These are phyloP conservation scores for Pseudodiploospora longispora DNA, from an alignment of 2,329 filamentous ascomycete genomes.

Conservation along the genomic window DNA sequence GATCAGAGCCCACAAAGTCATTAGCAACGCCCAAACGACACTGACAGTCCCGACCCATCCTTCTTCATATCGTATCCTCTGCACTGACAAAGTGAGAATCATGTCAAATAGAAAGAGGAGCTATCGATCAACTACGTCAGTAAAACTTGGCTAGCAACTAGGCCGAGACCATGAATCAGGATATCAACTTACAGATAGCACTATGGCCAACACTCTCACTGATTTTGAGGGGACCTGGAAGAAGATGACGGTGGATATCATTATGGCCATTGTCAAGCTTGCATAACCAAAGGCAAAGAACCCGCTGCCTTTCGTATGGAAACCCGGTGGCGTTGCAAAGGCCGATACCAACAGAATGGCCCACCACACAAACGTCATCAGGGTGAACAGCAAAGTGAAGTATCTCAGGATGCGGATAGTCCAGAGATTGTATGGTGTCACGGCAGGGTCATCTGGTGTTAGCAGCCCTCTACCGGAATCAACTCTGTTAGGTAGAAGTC, in stretches of 20 bases:
- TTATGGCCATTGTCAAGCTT: slow-evolving; percentile 66
- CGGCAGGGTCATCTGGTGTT: slow-evolving; percentile 36
- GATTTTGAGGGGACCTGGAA: slow-evolving; percentile 77
- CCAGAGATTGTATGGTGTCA: slow-evolving; percentile 94
- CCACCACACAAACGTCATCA: slow-evolving; percentile 86
- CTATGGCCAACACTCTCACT: slow-evolving; percentile 63
- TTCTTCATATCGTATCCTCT: slow-evolving; percentile 71
- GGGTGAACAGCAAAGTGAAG: slow-evolving; percentile 67
- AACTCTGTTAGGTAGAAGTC: slow-evolving; percentile 61
- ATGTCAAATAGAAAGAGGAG: slow-evolving; percentile 49
- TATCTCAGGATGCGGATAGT: slow-evolving; percentile 74
- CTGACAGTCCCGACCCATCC: slow-evolving; percentile 86
- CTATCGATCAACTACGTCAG: slow-evolving; percentile 13
- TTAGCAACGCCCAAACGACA: slow-evolving; percentile 71
- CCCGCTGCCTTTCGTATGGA: slow-evolving; percentile 81
- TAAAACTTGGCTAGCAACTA: slow-evolving; percentile 44
- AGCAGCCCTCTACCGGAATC: slow-evolving; percentile 37
- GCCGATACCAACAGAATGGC: slow-evolving; percentile 76
- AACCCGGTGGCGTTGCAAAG: slow-evolving; percentile 82
- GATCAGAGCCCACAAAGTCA: slow-evolving; percentile 69
- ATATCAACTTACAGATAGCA: slow-evolving; percentile 42
- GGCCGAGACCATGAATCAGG: not conserved
- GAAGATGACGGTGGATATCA: slow-evolving; percentile 74
- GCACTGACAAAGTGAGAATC: slow-evolving; percentile 70
- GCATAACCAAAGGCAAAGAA: slow-evolving; percentile 86